Conservation (phyloP, 495 filamentous ascomycete genomes). For the Rusavskia elegans region DNA sequence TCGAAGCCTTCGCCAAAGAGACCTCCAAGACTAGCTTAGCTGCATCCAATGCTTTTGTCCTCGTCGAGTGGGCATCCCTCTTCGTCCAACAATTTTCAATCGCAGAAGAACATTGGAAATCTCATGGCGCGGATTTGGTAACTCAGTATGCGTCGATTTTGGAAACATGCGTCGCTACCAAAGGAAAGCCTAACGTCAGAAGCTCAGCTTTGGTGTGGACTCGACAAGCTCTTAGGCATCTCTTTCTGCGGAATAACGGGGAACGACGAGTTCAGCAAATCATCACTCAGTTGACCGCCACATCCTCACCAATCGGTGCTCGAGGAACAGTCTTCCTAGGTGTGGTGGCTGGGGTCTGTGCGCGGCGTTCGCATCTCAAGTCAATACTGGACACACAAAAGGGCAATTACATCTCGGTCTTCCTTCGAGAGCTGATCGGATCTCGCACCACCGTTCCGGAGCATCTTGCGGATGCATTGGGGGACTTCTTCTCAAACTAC, state of each 20-base stretch:
- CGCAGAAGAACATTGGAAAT: conserved; percentile 40
- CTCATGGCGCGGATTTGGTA: conserved; percentile 46
- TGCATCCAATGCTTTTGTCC: conserved; percentile 65
- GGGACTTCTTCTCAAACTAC: conserved; percentile 72
- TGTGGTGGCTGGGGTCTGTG: conserved; percentile 70
- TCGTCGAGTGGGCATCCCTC: conserved; percentile 76
- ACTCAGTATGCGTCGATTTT: conserved; percentile 48
- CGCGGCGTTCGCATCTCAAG: conserved; percentile 43
- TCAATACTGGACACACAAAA: conserved; percentile 46
- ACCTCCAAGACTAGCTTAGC: conserved; percentile 59
- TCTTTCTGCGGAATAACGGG: conserved; percentile 36
- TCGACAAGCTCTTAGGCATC: conserved; percentile 53
- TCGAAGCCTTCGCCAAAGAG: conserved; percentile 35
- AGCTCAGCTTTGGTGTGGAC: conserved; percentile 55
- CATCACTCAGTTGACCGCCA: conserved; percentile 49
- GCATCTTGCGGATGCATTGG: conserved; percentile 56
- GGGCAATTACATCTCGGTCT: conserved; percentile 60
- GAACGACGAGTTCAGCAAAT: conserved; percentile 45
- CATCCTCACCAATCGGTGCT: conserved; percentile 25
- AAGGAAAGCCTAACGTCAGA: conserved; percentile 39
- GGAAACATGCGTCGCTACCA: conserved; percentile 56
- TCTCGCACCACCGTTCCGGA: conserved; percentile 54
- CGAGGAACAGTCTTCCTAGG: conserved; percentile 43
- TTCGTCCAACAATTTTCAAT: conserved; percentile 46
- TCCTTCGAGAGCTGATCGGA: conserved; percentile 67